phyloP scores from a whole-genome alignment of 2,329 filamentous ascomycete species.

The Byssochlamys sp. region DNA sequence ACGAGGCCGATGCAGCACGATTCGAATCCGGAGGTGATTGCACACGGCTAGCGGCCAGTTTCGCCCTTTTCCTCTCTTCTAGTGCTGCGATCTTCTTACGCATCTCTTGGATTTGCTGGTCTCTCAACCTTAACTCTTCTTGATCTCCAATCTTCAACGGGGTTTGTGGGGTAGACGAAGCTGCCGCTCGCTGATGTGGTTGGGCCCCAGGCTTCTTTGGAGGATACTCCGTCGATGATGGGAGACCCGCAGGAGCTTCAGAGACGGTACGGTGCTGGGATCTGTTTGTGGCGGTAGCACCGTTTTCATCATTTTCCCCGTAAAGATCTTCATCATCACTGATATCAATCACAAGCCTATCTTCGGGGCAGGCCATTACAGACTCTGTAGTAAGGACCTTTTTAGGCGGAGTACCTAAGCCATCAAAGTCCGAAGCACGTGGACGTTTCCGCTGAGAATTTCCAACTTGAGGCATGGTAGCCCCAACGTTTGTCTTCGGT shows the following conservation, averaged over 20 bases:
- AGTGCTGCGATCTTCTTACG: conserved; percentile 42
- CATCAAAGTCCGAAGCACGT: conserved; percentile 62
- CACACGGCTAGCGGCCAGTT: conserved; percentile 26
- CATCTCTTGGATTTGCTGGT: conserved; percentile 41
- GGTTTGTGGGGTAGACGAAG: conserved; percentile 27
- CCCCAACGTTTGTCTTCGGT: conserved; percentile 10
- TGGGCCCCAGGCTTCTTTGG: conserved; percentile 32
- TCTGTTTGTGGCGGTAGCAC: conserved; percentile 19
- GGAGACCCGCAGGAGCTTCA: conserved; percentile 26
- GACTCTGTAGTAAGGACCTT: conserved; percentile 35
- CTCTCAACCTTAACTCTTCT: conserved; percentile 38
- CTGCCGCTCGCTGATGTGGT: conserved; percentile 31
- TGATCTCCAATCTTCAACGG: conserved; percentile 26
- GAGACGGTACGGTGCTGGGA: neutral
- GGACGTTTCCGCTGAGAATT: conserved; percentile 45
- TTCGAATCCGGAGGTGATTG: conserved; percentile 25
- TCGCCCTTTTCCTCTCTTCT: conserved; percentile 36
- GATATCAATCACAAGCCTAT: conserved; percentile 69
- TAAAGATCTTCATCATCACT: conserved; percentile 58
- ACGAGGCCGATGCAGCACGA: conserved; percentile 11
- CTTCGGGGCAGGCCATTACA: conserved; percentile 44
- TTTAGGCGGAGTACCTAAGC: conserved; percentile 44
- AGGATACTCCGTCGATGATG: conserved; percentile 36
- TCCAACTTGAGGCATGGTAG: conserved; percentile 13
- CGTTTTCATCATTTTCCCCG: conserved; percentile 19